Conservation (phyloP, 495 filamentous ascomycete species). For the Xylaria cubensis region DNA sequence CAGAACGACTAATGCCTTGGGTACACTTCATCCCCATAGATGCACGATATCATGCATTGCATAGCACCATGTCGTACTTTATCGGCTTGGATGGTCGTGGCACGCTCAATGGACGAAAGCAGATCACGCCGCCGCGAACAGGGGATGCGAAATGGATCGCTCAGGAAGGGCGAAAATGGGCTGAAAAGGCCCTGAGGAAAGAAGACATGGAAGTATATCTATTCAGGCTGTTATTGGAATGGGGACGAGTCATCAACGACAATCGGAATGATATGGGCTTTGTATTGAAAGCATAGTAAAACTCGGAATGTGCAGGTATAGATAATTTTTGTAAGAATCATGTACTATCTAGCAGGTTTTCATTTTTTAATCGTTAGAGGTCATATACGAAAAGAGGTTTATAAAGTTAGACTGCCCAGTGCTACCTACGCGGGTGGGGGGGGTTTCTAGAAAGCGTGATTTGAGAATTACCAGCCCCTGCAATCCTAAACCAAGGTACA, state of each 20-base stretch:
- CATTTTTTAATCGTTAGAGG: not conserved
- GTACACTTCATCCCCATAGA: conserved; percentile 81
- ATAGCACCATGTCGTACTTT: conserved; percentile 72
- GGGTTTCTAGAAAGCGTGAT: too few species aligned
- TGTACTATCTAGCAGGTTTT: not conserved
- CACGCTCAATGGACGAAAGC: conserved; percentile 55
- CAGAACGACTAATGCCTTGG: conserved; percentile 73
- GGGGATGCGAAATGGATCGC: conserved; percentile 66
- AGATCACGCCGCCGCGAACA: conserved; percentile 36
- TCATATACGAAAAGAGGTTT: not conserved
- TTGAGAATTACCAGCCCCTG: too few species aligned
- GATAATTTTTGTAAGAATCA: not conserved
- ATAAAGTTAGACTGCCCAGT: too few species aligned
- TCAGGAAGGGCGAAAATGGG: conserved; percentile 70
- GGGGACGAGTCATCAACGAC: conserved; percentile 70
- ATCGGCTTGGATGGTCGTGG: conserved; percentile 47
- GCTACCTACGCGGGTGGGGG: too few species aligned
- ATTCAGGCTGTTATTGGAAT: conserved; percentile 79
- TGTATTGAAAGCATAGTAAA: conserved; percentile 29
- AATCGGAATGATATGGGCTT: conserved; percentile 65
- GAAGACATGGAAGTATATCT: conserved; percentile 88
- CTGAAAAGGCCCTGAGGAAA: conserved; percentile 66
- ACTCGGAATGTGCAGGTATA: not conserved
- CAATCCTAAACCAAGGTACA: too few species aligned
- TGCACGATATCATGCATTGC: conserved; percentile 68